phyloP scores from a whole-genome alignment of 306 rosid genomes.

The Cucumis cinereus region DNA sequence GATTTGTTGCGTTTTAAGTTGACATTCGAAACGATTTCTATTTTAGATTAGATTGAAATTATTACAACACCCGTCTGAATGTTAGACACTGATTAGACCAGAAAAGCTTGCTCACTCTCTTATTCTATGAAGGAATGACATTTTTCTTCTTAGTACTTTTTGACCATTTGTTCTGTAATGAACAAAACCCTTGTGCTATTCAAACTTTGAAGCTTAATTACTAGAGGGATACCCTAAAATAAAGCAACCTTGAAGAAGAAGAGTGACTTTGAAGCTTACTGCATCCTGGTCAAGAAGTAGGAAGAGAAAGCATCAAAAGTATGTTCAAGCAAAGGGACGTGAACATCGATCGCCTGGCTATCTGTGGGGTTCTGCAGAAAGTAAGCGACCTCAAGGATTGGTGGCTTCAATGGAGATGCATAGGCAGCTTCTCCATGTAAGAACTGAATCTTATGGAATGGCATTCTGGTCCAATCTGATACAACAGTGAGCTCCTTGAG shows the following conservation, averaged over 20 bases:
- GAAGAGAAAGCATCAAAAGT: conserved; percentile 22
- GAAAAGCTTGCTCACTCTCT: background rate
- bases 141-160: background rate
- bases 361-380: conserved; percentile 51
- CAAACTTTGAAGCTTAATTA: background rate
- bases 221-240: background rate
- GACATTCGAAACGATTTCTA: background rate
- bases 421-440: conserved; percentile 30
- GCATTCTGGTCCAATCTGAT: conserved; percentile 78
- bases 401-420: conserved; percentile 49
- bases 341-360: conserved; percentile 27
- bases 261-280: conserved; percentile 1
- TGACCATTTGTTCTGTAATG: background rate
- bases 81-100: background rate
- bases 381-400: conserved; percentile 42
- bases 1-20: background rate
- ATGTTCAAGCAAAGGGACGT: conserved; percentile 35
- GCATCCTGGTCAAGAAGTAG: conserved; percentile 17
- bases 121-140: background rate
- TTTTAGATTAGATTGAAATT: background rate
- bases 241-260: background rate
- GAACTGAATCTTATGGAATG: conserved; percentile 49
- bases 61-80: background rate
- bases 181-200: conserved; percentile 1
- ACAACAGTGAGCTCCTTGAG: conserved; percentile 54